Evolutionary conservation across 2,329 filamentous ascomycete species (phyloP), one percentile per base, ranked within the genome.

Genomic region (Bipolaris cookei): DNA sequence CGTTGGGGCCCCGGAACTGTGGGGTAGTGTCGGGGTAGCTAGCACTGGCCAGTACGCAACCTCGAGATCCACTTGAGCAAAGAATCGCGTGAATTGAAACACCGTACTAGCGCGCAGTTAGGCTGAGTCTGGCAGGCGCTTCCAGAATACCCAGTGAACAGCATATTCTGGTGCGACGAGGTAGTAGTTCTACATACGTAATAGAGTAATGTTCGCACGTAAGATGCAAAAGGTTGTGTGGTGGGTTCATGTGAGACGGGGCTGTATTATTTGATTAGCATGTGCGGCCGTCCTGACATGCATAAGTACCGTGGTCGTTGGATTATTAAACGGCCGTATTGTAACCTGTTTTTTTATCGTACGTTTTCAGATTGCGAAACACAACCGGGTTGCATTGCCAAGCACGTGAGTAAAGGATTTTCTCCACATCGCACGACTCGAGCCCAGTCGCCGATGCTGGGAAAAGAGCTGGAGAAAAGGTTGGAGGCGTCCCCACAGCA

Each of bases 391-490:
- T 34, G 32, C 21, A 37, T 48, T 13, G 23, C 21, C 21, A 4
- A 30, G n/a, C 44, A 57, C 49, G 54, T 56, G 49, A 56, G 39
- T 42, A 21, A 6, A 37, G 3, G 34, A 2, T 14, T 30, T 48
- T 57, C 34, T 32, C 43, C 25, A 41, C 44, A 25, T 18, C n/a
- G 13, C 28, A 25, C 47, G 54, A 44, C 50, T 44, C 14, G 25
- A 11, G 23, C 30, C 38, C 43, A 37, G 35, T 23, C 16, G 30
- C n/a, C 23, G 7, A 48, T 21, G 43, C 43, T 49, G 50, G 50
- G 48, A 47, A n/a, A 37, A 43, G 13, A 45, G 30, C 21, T 57
- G 54, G 54, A 54, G 54, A 48, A 49, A 54, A 57, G 30, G 38
- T 38, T 54, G 54, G 54, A 57, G 38, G 21, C 6, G 41, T 54